These are phyloP conservation scores for Pinus taeda DNA, from an alignment of 75 land plant species.

Conservation along the genomic window DNA sequence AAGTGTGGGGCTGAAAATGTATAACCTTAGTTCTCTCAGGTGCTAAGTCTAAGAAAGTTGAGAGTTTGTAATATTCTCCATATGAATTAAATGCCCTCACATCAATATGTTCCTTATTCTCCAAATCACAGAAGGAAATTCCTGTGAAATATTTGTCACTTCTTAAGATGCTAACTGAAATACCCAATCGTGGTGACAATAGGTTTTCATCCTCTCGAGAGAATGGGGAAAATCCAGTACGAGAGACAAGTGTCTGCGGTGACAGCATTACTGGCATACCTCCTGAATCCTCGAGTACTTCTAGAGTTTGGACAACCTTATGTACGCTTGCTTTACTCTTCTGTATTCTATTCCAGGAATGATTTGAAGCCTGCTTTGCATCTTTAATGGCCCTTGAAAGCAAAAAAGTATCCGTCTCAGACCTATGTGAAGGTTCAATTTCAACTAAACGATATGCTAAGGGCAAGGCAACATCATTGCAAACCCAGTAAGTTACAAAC, in stretches of 20 bases:
- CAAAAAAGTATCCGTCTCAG: slow-evolving; percentile 44
- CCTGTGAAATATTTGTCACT: too few species aligned
- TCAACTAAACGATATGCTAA: too few species aligned
- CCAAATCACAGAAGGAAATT: too few species aligned
- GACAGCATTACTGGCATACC: slow-evolving; percentile 81
- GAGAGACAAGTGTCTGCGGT: slow-evolving; percentile 76
- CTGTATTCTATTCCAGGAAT: slow-evolving; percentile 29
- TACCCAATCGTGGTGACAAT: too few species aligned
- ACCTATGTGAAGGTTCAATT: slow-evolving; percentile 56
- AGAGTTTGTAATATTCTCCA: too few species aligned
- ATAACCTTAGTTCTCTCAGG: too few species aligned
- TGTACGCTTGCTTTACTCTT: slow-evolving; percentile 33
- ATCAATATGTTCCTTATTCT: too few species aligned
- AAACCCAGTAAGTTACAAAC: slow-evolving; percentile 93
- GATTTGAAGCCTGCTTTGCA: slow-evolving; percentile 59
- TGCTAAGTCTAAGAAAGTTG: too few species aligned
- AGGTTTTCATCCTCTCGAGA: too few species aligned
- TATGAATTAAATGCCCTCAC: too few species aligned
- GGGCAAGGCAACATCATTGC: slow-evolving; percentile 70
- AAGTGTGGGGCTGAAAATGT: slow-evolving; percentile 74
- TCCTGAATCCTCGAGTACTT: slow-evolving; percentile 62
- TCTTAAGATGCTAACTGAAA: too few species aligned
- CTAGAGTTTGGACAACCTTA: slow-evolving; percentile 67
- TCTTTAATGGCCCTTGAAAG: slow-evolving; percentile 65
- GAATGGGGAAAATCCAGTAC: too few species aligned